phyloP scores from a whole-genome alignment of 2,329 filamentous ascomycete genomes.

The Botrytis hyacinthi region DNA sequence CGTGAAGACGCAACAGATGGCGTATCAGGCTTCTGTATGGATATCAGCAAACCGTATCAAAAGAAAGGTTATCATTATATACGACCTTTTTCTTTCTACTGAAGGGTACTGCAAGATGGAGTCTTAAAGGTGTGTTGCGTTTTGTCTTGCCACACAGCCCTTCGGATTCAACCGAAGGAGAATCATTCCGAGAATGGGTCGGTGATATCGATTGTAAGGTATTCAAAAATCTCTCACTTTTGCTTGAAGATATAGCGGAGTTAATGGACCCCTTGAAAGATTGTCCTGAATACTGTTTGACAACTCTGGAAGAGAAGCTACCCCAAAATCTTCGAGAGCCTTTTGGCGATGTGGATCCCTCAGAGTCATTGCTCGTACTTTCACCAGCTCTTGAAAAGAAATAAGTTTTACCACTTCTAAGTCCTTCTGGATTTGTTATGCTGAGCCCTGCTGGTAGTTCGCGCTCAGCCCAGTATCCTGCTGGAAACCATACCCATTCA shows the following conservation, averaged over 20 bases:
- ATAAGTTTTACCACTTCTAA: conserved; percentile 3
- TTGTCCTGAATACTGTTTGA: conserved; percentile 1
- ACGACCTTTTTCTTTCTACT: conserved; percentile 23
- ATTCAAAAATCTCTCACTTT: conserved; percentile 12
- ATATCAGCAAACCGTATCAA: background rate
- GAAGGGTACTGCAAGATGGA: conserved; percentile 22
- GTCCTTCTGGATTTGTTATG: background rate
- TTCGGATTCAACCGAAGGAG: conserved; percentile 20
- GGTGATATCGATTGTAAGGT: conserved; percentile 22
- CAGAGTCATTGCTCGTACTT: background rate
- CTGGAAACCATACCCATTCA: conserved; percentile 64
- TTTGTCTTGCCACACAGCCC: conserved; percentile 33
- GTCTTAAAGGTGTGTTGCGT: conserved; percentile 14
- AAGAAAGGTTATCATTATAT: background rate
- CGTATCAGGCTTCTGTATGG: background rate
- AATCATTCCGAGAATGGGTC: conserved; percentile 19
- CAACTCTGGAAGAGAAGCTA: conserved; percentile 13
- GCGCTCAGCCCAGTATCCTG: conserved; percentile 63
- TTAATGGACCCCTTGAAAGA: background rate
- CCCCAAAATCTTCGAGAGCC: conserved; percentile 6
- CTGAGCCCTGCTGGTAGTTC: conserved; percentile 33
- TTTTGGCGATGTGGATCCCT: conserved; percentile 17
- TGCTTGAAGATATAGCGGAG: conserved; percentile 10
- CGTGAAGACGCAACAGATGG: conserved; percentile 11
- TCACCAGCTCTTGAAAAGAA: conserved; percentile 1